phyloP scores from a whole-genome alignment of 257 asterid species.

The Ilex asprella region DNA sequence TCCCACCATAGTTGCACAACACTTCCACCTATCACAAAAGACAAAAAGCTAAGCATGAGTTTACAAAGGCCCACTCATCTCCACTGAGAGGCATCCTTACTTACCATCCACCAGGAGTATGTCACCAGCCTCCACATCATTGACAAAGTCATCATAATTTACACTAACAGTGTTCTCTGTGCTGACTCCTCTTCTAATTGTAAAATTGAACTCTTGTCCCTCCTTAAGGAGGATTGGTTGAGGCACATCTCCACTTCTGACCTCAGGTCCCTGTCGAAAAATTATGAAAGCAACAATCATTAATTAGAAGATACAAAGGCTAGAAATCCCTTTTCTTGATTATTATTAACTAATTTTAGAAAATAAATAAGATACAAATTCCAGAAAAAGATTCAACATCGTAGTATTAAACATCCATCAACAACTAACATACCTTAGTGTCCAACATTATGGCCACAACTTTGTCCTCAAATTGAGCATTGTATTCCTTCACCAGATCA shows the following conservation, averaged over 20 bases:
- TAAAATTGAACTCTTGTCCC: constrained; percentile 93
- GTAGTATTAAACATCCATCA: background rate
- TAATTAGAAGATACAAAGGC: too few species aligned
- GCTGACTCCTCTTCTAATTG: constrained; percentile 79
- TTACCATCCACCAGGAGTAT: constrained; percentile 86
- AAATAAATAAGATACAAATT: too few species aligned
- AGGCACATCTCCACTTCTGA: constrained; percentile 94
- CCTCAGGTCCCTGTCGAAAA: constrained; percentile 87
- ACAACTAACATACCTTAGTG: constrained; percentile 58
- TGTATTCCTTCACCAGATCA: constrained; percentile 88
- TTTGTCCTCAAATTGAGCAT: constrained; percentile 74
- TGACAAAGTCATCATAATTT: constrained; percentile 87
- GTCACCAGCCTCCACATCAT: constrained; percentile 87
- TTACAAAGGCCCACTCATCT: background rate
- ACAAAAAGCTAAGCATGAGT: background rate
- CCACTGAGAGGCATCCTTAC: constrained; percentile 13
- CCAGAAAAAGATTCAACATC: too few species aligned
- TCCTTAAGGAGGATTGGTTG: constrained; percentile 71
- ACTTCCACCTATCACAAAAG: background rate
- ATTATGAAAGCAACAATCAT: constrained; percentile 4
- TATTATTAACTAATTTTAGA: too few species aligned
- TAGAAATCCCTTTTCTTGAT: too few species aligned
- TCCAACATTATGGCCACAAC: constrained; percentile 93
- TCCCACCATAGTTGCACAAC: background rate
- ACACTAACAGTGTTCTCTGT: constrained; percentile 91